Conservation (phyloP, 495 filamentous ascomycete genomes). For the Xylaria nigripes region DNA sequence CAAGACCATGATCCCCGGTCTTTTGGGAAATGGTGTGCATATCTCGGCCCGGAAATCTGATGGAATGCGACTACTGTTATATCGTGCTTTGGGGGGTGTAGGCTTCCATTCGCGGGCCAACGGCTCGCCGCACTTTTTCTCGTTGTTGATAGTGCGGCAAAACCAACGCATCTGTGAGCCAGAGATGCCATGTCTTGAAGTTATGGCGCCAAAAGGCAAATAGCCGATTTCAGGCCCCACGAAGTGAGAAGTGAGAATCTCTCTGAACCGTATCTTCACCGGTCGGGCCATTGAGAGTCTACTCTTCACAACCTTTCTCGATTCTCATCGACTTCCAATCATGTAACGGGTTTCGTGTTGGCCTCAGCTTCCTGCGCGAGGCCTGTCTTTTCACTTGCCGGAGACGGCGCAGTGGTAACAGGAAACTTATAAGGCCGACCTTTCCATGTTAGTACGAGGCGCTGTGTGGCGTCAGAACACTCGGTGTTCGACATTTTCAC, state of each 20-base stretch:
- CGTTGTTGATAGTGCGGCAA: not conserved
- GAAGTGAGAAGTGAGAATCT: not conserved
- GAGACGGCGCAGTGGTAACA: not conserved
- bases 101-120: not conserved
- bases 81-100: not conserved
- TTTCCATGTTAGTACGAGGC: constrained; percentile 49
- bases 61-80: not conserved
- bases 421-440: constrained; percentile 36
- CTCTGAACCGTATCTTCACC: not conserved
- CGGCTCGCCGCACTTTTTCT: not conserved
- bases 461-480: constrained; percentile 15
- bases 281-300: not conserved
- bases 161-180: not conserved
- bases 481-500: constrained; percentile 37
- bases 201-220: not conserved
- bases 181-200: not conserved
- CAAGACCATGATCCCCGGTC: too few relatives aligned
- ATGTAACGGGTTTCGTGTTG: not conserved
- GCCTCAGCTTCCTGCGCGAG: not conserved
- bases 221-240: not conserved
- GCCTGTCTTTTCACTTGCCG: not conserved
- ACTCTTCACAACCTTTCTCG: not conserved
- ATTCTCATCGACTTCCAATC: not conserved
- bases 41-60: not conserved
- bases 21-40: too few relatives aligned